Evolutionary conservation across 768 basidiomycete genomes (phyloP).

Genomic region (Russula brevipes): DNA sequence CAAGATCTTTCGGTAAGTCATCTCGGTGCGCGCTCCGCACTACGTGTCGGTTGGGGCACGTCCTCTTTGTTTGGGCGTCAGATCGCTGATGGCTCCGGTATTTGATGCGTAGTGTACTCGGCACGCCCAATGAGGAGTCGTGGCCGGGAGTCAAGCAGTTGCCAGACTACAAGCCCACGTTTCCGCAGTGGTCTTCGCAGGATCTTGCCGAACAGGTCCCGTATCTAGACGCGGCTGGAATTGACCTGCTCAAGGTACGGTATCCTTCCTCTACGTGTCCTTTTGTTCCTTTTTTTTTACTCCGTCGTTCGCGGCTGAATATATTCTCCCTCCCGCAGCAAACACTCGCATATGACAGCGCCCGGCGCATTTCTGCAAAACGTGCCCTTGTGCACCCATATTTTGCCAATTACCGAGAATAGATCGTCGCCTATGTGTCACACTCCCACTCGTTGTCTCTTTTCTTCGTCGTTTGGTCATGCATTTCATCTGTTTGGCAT

Average conservation of each 20-base stretch:
- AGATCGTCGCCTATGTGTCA: neutral
- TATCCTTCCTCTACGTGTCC: neutral
- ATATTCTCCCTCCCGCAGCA: constrained; percentile 23
- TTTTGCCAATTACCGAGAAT: constrained; percentile 43
- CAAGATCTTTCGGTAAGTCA: constrained; percentile 88
- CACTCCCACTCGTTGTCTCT: neutral
- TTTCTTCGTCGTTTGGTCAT: constrained; percentile 1
- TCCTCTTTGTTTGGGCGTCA: neutral
- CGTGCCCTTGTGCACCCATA: constrained; percentile 49
- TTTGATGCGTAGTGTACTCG: constrained; percentile 54
- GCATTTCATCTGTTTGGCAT: constrained; percentile 15
- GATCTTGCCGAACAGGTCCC: constrained; percentile 65
- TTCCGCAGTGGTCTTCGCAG: constrained; percentile 89
- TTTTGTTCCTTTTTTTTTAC: no score
- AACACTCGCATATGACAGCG: constrained; percentile 75
- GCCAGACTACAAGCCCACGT: constrained; percentile 94
- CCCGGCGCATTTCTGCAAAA: constrained; percentile 86
- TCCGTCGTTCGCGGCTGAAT: neutral
- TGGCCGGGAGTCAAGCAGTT: constrained; percentile 89
- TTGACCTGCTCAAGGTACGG: constrained; percentile 69
- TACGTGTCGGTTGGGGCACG: neutral
- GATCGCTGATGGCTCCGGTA: neutral
- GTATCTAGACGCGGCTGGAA: constrained; percentile 67
- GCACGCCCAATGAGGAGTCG: constrained; percentile 83
- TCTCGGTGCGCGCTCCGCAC: neutral